Evolutionary conservation across 495 filamentous ascomycete genomes (phyloP).

Genomic region (Tuber melanosporum): DNA sequence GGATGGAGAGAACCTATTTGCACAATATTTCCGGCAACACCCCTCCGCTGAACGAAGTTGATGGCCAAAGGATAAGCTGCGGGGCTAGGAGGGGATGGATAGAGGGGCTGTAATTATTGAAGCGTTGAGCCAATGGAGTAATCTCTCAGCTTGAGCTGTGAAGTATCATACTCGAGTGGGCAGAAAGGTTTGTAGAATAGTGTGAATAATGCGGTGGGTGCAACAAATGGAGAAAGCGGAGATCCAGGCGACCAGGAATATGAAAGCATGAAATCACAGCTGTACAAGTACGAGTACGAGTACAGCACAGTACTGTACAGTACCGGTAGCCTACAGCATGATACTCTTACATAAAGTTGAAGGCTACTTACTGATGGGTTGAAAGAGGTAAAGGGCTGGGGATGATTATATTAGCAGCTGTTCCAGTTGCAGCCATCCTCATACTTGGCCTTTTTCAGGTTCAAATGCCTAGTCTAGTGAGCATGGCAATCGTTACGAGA

Average conservation of each 20-base stretch:
- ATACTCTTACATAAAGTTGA: not conserved
- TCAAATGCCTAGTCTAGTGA: not conserved
- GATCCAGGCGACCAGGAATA: not conserved
- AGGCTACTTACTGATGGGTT: not conserved
- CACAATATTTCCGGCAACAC: not conserved
- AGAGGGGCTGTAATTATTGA: not conserved
- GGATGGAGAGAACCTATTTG: not conserved
- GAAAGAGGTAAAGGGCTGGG: not conserved
- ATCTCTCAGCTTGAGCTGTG: not conserved
- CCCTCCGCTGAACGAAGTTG: not conserved
- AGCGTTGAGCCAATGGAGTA: not conserved
- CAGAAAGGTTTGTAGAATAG: not conserved
- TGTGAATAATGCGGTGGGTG: not conserved
- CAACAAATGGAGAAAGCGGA: not conserved
- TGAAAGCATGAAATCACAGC: not conserved
- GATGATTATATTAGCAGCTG: not conserved
- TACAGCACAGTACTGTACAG: not conserved
- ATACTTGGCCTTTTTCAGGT: not conserved
- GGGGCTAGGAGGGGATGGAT: not conserved
- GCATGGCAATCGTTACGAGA: not conserved
- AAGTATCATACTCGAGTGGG: not conserved
- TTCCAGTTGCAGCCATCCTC: not conserved
- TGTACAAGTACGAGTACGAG: not conserved
- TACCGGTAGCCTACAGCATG: too few relatives aligned
- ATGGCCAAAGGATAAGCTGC: not conserved